Evolutionary conservation across 208 protist species (phyloP).

Genomic region (Trypanosoma scelopori): DNA sequence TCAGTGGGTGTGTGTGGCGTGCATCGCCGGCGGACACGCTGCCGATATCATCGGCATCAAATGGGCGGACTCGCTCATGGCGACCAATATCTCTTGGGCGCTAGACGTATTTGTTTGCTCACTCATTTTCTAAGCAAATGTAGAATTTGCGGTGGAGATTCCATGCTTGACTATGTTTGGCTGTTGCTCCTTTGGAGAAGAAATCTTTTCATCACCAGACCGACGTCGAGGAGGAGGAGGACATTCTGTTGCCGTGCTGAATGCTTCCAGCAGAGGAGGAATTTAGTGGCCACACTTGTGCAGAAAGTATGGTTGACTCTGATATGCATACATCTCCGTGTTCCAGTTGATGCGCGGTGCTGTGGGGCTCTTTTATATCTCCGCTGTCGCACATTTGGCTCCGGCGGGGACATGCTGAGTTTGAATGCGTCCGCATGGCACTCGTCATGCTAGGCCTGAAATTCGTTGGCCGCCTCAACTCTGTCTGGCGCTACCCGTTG

Average conservation of each 20-base stretch:
- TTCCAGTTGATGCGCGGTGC: slow-evolving; percentile 93
- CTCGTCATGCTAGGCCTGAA: slow-evolving; percentile 58
- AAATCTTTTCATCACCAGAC: too few relatives aligned
- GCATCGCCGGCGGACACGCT: slow-evolving; percentile 57
- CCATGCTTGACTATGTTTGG: too few relatives aligned
- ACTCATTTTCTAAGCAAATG: too few relatives aligned
- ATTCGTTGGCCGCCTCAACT: slow-evolving; percentile 67
- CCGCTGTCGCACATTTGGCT: slow-evolving; percentile 86
- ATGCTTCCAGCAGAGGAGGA: too few relatives aligned
- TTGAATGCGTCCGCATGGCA: slow-evolving; percentile 66
- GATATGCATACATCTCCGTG: slow-evolving; percentile 85
- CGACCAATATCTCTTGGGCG: slow-evolving; percentile 29
- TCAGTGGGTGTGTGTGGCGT: slow-evolving; percentile 51
- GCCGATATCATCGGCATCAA: slow-evolving; percentile 60
- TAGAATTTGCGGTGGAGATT: too few relatives aligned
- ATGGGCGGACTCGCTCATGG: slow-evolving; percentile 44
- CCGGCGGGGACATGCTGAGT: slow-evolving; percentile 55
- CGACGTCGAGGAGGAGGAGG: too few relatives aligned
- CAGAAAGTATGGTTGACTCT: slow-evolving; percentile 88
- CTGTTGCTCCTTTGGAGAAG: slow-evolving; percentile 19
- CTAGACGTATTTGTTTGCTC: slow-evolving; percentile 54
- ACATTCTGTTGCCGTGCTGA: too few relatives aligned
- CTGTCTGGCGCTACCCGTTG: slow-evolving; percentile 24
- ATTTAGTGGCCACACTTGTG: too few relatives aligned
- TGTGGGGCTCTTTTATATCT: slow-evolving; percentile 86